Evolutionary conservation across 164 flowering plant genomes (phyloP).

Genomic region (Aristolochia californica): DNA sequence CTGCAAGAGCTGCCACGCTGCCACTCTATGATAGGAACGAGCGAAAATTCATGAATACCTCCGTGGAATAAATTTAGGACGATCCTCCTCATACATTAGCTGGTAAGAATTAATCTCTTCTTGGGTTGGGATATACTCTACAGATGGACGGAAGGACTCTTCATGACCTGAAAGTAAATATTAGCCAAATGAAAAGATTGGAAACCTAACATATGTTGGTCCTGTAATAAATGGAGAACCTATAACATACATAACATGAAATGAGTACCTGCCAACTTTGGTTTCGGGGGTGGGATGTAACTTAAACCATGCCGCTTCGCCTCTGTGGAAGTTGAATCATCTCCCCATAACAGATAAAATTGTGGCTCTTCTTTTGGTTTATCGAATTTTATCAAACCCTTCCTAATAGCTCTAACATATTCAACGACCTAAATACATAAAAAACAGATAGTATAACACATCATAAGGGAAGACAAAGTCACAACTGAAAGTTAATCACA

Average conservation of each 20-base stretch:
- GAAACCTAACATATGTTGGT: background rate
- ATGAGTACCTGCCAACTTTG: slow-evolving; percentile 64
- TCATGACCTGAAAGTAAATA: slow-evolving; percentile 58
- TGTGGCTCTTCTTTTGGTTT: slow-evolving; percentile 61
- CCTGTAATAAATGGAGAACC: background rate
- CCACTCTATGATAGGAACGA: background rate
- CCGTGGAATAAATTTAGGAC: slow-evolving; percentile 83
- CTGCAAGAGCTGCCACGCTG: background rate
- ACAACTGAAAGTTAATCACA: too few species aligned
- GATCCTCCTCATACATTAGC: slow-evolving; percentile 89
- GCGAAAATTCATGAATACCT: slow-evolving; percentile 28
- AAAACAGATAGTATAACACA: slow-evolving; percentile 7
- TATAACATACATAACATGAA: background rate
- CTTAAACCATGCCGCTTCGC: slow-evolving; percentile 41
- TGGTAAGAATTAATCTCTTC: slow-evolving; percentile 82
- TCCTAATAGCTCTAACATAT: slow-evolving; percentile 56
- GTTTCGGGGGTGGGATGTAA: slow-evolving; percentile 82
- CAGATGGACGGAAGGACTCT: slow-evolving; percentile 84
- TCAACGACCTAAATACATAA: slow-evolving; percentile 42
- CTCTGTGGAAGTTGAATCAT: slow-evolving; percentile 53
- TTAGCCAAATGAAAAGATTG: background rate
- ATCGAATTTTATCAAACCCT: slow-evolving; percentile 68
- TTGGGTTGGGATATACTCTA: slow-evolving; percentile 87
- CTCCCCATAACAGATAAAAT: slow-evolving; percentile 64
- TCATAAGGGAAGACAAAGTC: background rate